Conservation (phyloP, 2,329 filamentous ascomycete species). For the Diaporthe eres region DNA sequence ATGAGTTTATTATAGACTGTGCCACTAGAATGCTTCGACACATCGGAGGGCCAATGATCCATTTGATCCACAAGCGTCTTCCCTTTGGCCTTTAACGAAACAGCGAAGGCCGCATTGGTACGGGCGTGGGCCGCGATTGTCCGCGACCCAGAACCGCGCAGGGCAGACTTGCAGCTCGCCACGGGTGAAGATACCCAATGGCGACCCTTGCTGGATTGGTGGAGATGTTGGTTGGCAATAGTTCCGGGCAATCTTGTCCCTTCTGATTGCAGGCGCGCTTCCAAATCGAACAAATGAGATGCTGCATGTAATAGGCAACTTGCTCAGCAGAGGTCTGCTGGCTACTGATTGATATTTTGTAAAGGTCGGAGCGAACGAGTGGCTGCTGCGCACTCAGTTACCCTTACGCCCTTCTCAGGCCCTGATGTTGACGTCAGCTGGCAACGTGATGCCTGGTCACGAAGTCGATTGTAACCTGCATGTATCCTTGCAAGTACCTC, state of each 20-base stretch:
- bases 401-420: neutral
- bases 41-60: neutral
- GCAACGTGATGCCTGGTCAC: neutral
- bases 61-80: neutral
- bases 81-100: neutral
- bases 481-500: neutral
- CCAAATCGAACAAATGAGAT: neutral
- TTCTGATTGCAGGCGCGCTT: neutral
- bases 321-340: neutral
- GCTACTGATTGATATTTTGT: neutral
- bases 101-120: neutral
- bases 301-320: neutral
- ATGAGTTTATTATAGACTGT: neutral
- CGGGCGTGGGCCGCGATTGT: neutral
- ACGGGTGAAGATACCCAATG: neutral
- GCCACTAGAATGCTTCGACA: neutral
- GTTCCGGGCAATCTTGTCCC: neutral
- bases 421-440: neutral
- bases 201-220: neutral
- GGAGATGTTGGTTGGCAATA: neutral
- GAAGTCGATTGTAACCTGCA: conserved; percentile 6
- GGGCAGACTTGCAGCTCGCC: conserved; percentile 2
- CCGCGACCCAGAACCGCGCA: neutral
- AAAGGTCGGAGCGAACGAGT: neutral
- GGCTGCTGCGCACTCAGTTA: neutral